Conservation (phyloP, 148 eudicot genomes). For the Camellia japonica region DNA sequence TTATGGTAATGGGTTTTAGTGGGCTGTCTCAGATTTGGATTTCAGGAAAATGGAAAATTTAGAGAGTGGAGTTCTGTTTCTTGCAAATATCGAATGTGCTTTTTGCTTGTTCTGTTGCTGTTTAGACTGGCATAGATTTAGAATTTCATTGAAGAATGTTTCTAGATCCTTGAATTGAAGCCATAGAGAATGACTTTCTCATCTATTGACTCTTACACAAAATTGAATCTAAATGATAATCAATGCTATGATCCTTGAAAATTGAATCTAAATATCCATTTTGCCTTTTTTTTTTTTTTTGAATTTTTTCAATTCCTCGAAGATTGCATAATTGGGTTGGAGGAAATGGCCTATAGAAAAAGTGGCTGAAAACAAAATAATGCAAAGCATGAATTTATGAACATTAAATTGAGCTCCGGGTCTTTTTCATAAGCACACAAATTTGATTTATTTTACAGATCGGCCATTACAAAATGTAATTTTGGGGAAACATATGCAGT, state of each 20-base stretch:
- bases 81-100: background rate
- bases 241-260: background rate
- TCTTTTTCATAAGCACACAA: background rate
- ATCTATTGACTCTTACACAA: background rate
- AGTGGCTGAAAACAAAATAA: background rate
- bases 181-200: background rate
- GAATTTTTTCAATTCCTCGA: background rate
- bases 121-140: background rate
- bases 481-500: background rate
- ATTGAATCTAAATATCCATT: background rate
- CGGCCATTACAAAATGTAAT: background rate
- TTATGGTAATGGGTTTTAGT: background rate
- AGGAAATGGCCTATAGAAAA: background rate
- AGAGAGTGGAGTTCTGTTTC: background rate
- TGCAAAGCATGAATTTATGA: background rate
- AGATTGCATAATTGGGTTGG: background rate
- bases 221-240: background rate
- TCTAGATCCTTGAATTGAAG: conserved; percentile 2
- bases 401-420: background rate
- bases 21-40: background rate
- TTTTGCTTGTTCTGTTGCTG: background rate
- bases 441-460: background rate
- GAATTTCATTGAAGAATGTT: background rate
- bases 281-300: background rate
- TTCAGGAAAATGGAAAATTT: background rate